Conservation (phyloP, 2,329 filamentous ascomycete species). For the Xylariaceae sp. region DNA sequence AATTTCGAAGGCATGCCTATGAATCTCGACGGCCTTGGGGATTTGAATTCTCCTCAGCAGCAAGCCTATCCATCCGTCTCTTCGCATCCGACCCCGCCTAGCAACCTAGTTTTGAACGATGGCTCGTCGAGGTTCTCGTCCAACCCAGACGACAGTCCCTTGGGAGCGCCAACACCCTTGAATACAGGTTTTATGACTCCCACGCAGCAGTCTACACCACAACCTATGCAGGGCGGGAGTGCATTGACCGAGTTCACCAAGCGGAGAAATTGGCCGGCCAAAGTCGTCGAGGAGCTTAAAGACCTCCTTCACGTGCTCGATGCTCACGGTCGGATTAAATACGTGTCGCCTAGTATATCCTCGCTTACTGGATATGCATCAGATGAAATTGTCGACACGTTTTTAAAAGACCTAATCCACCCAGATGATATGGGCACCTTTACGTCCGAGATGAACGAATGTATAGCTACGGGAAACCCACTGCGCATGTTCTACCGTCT, state of each 20-base stretch:
- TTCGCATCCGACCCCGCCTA: constrained; percentile 30
- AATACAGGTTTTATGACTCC: constrained; percentile 43
- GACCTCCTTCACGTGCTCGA: constrained; percentile 90
- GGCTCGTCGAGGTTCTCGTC: constrained; percentile 30
- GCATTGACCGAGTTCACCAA: constrained; percentile 65
- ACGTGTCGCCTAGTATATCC: constrained; percentile 81
- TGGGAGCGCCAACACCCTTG: constrained; percentile 27
- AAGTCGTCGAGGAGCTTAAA: constrained; percentile 86
- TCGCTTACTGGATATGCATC: constrained; percentile 76
- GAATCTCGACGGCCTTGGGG: constrained; percentile 38
- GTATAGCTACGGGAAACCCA: constrained; percentile 78
- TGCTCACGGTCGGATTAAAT: constrained; percentile 80
- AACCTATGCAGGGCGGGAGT: constrained; percentile 44
- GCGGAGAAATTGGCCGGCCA: constrained; percentile 80
- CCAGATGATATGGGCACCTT: constrained; percentile 84
- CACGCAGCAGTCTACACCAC: constrained; percentile 28
- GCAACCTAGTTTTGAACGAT: constrained; percentile 28
- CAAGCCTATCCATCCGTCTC: constrained; percentile 29
- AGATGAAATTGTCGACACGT: constrained; percentile 73
- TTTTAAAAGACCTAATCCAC: constrained; percentile 84
- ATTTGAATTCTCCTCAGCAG: constrained; percentile 33
- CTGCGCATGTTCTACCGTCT: constrained; percentile 88
- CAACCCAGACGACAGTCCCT: constrained; percentile 32
- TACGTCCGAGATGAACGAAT: constrained; percentile 86
- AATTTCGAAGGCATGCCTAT: constrained; percentile 38